Percentiles rank a stretch among this genome's conserved stretches.
Conservation (phyloP, 2,329 filamentous ascomycete genomes). For the Gaeumannomyces tritici region DNA sequence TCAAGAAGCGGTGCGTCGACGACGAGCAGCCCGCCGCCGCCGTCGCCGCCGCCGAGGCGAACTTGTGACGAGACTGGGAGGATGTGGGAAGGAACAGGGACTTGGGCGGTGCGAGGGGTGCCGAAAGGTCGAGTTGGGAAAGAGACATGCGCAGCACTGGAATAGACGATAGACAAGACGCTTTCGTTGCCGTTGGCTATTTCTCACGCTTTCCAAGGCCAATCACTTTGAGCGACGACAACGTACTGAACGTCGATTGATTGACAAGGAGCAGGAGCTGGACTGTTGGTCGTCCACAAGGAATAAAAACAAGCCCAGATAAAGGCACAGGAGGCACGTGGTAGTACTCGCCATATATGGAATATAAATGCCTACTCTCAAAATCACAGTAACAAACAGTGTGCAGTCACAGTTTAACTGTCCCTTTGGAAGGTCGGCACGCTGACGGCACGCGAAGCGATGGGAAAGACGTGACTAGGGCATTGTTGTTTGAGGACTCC, state of each 20-base stretch:
- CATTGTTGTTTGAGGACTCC: neutral
- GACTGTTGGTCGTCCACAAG: too few species aligned
- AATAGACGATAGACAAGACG: neutral
- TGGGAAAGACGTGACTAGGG: neutral
- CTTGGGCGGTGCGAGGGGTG: neutral
- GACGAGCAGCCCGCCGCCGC: slow-evolving; percentile 2
- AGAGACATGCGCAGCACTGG: neutral
- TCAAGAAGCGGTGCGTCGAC: slow-evolving; percentile 15
- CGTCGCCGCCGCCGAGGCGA: neutral
- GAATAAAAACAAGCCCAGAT: too few species aligned
- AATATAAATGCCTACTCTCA: too few species aligned
- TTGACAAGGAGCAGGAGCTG: too few species aligned
- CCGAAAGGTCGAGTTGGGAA: neutral
- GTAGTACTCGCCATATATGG: too few species aligned
- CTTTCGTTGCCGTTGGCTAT: neutral
- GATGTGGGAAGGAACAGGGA: neutral
- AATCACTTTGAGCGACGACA: too few species aligned
- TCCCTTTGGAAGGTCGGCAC: too few species aligned
- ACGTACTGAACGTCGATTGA: too few species aligned
- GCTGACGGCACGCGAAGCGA: too few species aligned
- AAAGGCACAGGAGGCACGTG: too few species aligned
- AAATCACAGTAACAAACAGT: too few species aligned
- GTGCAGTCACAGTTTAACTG: too few species aligned
- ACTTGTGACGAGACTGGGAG: neutral
- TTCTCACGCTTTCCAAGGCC: neutral